Percentiles rank a stretch among this genome's conserved stretches.
These are phyloP conservation scores for Barnettozyma vustinii DNA, from an alignment of 805 yeast genomes.

Conservation along the genomic window DNA sequence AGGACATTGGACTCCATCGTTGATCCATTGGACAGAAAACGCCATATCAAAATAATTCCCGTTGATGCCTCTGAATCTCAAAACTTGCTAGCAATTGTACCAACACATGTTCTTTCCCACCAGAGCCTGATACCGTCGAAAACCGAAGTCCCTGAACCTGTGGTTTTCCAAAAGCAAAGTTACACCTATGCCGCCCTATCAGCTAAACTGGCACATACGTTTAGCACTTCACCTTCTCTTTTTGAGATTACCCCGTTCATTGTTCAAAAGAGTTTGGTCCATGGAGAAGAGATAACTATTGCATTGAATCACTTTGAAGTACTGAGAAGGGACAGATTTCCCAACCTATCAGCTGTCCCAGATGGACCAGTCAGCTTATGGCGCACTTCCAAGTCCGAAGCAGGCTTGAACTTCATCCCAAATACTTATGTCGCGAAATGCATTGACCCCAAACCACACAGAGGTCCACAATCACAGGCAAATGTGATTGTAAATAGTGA, in stretches of 20 bases:
- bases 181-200: slow-evolving; percentile 10
- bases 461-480: slow-evolving; percentile 1
- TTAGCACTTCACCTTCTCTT: slow-evolving; percentile 10
- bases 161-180: slow-evolving; percentile 6
- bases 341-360: background rate
- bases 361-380: background rate
- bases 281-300: slow-evolving; percentile 7
- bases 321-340: slow-evolving; percentile 3
- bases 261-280: background rate
- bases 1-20: background rate
- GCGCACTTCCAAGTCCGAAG: background rate
- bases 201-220: background rate
- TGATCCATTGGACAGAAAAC: slow-evolving; percentile 7
- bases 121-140: slow-evolving; percentile 5
- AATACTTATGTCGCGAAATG: slow-evolving; percentile 4
- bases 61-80: background rate
- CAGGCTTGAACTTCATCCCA: slow-evolving; percentile 4
- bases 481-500: slow-evolving; percentile 6
- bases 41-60: slow-evolving; percentile 4
- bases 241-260: slow-evolving; percentile 16
- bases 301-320: slow-evolving; percentile 7
- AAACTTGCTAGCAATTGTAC: slow-evolving; percentile 16
- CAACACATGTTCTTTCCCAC: slow-evolving; percentile 18
- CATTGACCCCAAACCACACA: slow-evolving; percentile 2
- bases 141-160: slow-evolving; percentile 6